Evolutionary conservation across 1,284 basidiomycete genomes (phyloP), one percentile per base, ranked within the genome.

Genomic region (Thelephora terrestris): DNA sequence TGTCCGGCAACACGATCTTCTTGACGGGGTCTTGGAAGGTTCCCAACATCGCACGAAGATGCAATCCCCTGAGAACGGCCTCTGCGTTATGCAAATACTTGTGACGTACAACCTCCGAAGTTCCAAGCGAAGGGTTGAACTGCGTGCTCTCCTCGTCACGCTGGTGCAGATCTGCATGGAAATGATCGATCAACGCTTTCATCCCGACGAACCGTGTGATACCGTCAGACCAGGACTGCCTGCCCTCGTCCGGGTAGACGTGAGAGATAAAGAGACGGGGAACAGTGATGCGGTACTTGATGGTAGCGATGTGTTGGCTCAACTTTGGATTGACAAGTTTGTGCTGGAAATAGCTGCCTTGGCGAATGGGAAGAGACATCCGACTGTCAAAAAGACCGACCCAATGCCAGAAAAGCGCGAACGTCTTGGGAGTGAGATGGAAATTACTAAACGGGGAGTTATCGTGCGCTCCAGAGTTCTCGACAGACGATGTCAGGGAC

Each of bases 31-130:
- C 88, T 2, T 69, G 59, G 65, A 96, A 96, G 42, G 78, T 76
- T 0, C 90, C 91, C 7, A 85, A 70, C 52, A 97, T 64, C 4
- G 86, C 81, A 49, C 88, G 85, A 40, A 97, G 68, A 50, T 92
- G 85, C 35, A 95, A 67, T 6, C 81, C 78, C 58, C 82, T 82
- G 57, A 92, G 69, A 32, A 91, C 78, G 6, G 95, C 78, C 65
- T 97, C 92, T 29, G 86, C 87, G n/a, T 91, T 87, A 60, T 93
- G 92, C 67, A 98, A 92, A 2, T 88, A 81, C 63, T 96, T 97
- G 65, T 88, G 86, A 20, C 79, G 73, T 16, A 79, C 66, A 2
- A 73, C 70, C 62, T 84, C 84, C 21, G 67, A 69, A 10, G 71
- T 70, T 36, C 71, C 65, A 5, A 73, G 71, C 47, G 70, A 58